Base-by-base conservation (phyloP, 306 rosid species). In the Mimosa bimucronata region DNA sequence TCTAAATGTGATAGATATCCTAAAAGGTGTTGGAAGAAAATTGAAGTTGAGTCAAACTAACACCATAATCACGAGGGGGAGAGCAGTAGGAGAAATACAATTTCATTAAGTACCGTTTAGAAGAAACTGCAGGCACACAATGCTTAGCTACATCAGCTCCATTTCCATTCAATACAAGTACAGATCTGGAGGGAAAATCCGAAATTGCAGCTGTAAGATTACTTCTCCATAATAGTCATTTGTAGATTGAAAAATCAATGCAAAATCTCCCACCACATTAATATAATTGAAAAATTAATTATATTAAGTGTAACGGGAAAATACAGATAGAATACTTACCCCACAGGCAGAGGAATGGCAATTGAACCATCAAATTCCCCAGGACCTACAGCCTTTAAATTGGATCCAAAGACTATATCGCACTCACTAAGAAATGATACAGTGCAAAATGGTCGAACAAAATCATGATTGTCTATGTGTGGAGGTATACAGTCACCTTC, bases 401-500 rank as follows among this genome's bases (percentile, higher is more conserved):
- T 90, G 9, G 94, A 77, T 37, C 99, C 99, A 73, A 96, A 96
- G 74, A 96, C 31, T 58, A 96, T 96, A 72, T 88, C 2, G 80
- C 99, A 96, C 79, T 96, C 93, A 16, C 99, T 93, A 60, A 96
- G 97, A 86, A 96, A 93, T 13, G 99, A 96, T 25, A 96, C 97
- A 0, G 99, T 96, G 80, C 99, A 96, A 79, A 96, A 96, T 21
- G 98, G 99, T 74, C 99, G 90, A 79, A 93, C 91, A 82, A 96
- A 93, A 79, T 96, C 99, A 62, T 91, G 99, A 85, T 87, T 96
- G 87, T 96, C 99, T 46, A 93, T 87, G 79, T 96, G 99, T 1
- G 99, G 98, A 76, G 99, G 99, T 80, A 96, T 91, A 37, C 97
- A 96, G 83, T 96, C 98, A 78, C 97, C 99, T 87, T 96, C 94